Percentiles rank a stretch among this genome's conserved stretches.
phyloP scores from a whole-genome alignment of 1,284 basidiomycete genomes.

The Irpex sp. region DNA sequence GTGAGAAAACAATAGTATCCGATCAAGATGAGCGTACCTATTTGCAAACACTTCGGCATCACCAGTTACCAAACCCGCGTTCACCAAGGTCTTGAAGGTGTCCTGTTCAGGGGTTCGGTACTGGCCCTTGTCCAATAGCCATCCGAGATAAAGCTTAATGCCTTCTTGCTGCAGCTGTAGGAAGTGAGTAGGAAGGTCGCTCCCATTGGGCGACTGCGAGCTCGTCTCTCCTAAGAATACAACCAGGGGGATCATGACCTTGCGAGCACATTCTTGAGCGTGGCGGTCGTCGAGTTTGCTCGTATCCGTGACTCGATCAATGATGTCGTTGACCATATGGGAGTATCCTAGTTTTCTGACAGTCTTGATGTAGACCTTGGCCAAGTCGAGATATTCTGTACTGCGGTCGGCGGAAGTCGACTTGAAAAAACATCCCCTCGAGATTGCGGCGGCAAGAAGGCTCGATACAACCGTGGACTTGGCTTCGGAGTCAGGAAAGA shows the following conservation, averaged over 20 bases:
- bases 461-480: neutral
- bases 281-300: neutral
- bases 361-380: neutral
- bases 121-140: neutral
- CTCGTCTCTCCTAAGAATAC: neutral
- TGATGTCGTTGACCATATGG: neutral
- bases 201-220: neutral
- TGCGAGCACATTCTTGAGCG: neutral
- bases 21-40: neutral
- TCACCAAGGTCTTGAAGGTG: neutral
- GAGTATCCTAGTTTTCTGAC: neutral
- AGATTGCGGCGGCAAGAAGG: neutral
- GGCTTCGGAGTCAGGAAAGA: neutral
- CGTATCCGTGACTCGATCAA: neutral
- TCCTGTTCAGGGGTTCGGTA: neutral
- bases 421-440: neutral
- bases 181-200: neutral
- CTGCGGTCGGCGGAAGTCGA: neutral
- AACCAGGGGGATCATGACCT: constrained; percentile 1
- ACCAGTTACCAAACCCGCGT: neutral
- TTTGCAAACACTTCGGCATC: neutral
- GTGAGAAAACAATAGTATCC: too few relatives aligned
- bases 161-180: neutral
- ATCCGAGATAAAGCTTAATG: neutral
- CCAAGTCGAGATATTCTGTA: neutral